phyloP scores from a whole-genome alignment of 805 yeast genomes.

The Saccharomycopsis fibuligera region DNA sequence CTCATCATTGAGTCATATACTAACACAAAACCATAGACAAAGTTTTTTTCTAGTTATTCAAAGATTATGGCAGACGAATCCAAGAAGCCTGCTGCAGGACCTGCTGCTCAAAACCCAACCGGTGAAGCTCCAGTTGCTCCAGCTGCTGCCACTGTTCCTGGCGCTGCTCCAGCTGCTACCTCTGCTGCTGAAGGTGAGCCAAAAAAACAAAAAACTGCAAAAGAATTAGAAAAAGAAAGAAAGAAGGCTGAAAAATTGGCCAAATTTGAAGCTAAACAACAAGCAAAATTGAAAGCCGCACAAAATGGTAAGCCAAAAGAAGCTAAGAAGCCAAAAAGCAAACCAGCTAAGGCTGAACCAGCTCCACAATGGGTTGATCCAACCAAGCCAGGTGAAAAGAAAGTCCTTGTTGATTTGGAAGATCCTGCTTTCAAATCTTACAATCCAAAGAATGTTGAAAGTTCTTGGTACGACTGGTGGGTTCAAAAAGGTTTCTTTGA shows the following conservation, averaged over 20 bases:
- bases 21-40: no score
- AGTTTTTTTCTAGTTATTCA: no score
- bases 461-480: slow-evolving; percentile 99
- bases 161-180: background rate
- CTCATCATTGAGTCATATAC: no score
- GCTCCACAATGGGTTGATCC: slow-evolving; percentile 80
- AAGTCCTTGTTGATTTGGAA: slow-evolving; percentile 76
- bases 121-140: slow-evolving; percentile 3
- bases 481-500: slow-evolving; percentile 76
- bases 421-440: slow-evolving; percentile 93
- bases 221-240: slow-evolving; percentile 79
- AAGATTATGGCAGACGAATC: no score
- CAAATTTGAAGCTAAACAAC: slow-evolving; percentile 76
- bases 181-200: background rate
- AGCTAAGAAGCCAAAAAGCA: slow-evolving; percentile 60
- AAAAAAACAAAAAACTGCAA: slow-evolving; percentile 56
- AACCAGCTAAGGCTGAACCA: slow-evolving; percentile 62
- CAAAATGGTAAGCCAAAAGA: slow-evolving; percentile 30
- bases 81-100: no score
- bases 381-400: slow-evolving; percentile 88
- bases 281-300: slow-evolving; percentile 56
- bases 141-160: slow-evolving; percentile 3
- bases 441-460: slow-evolving; percentile 86
- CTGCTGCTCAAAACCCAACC: no score
- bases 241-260: slow-evolving; percentile 85